phyloP scores from a whole-genome alignment of 495 filamentous ascomycete genomes.

The Aspergillus sclerotioniger region DNA sequence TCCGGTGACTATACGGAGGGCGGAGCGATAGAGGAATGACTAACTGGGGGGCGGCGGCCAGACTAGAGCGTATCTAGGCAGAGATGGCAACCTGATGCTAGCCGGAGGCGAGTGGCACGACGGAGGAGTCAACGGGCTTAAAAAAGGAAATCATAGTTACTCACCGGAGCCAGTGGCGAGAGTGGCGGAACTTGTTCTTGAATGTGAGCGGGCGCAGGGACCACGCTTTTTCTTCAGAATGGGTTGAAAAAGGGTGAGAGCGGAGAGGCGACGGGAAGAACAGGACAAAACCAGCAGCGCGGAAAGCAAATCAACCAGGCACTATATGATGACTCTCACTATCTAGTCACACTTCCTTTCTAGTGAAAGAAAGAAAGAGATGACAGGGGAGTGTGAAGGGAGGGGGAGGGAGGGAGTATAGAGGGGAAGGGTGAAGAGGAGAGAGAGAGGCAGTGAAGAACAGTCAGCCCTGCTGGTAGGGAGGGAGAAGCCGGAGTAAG shows the following conservation, averaged over 20 bases:
- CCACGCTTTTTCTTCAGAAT: conserved; percentile 15
- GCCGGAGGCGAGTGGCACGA: conserved; percentile 14
- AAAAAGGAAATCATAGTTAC: conserved; percentile 18
- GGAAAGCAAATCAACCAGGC: conserved; percentile 6
- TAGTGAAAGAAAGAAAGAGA: conserved; percentile 2
- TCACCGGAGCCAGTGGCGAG: conserved; percentile 26
- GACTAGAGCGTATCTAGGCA: conserved; percentile 7
- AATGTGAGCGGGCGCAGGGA: conserved; percentile 23
- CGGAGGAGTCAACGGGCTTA: conserved; percentile 6
- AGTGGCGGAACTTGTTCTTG: conserved; percentile 8
- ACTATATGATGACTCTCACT: not conserved
- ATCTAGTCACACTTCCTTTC: conserved; percentile 3
- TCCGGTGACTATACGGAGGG: conserved; percentile 23
- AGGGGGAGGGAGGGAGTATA: conserved; percentile 14
- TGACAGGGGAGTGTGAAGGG: not conserved
- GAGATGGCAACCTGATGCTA: conserved; percentile 9
- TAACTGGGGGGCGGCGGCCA: conserved; percentile 18
- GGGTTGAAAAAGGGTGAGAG: conserved; percentile 8
- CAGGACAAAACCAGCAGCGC: conserved; percentile 1
- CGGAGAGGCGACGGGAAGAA: conserved; percentile 7
- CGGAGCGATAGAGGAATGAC: conserved; percentile 20
- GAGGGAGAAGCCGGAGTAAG: conserved; percentile 7
- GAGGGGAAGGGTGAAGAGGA: conserved; percentile 3
- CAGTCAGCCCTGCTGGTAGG: conserved; percentile 15
- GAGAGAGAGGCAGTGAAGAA: conserved; percentile 1